Evolutionary conservation across 2,329 filamentous ascomycete species (phyloP).

Genomic region (Fusarium incarnatum): DNA sequence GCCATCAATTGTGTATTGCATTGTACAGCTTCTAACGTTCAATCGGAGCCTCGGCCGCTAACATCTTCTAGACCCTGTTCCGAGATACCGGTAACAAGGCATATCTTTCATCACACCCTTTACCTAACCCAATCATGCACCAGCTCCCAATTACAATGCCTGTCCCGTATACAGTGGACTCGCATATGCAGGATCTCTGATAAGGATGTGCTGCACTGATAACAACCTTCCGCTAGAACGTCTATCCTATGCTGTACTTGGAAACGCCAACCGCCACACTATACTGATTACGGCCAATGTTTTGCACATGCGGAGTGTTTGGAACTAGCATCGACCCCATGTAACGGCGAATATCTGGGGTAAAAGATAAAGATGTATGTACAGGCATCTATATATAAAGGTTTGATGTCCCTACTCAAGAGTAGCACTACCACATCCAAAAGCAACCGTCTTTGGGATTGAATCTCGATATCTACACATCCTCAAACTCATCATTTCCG

Average conservation of each 20-base stretch:
- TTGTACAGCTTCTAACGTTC: not conserved
- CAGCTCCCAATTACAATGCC: not conserved
- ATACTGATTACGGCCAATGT: conserved; percentile 31
- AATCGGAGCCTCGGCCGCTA: not conserved
- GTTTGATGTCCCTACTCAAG: not conserved
- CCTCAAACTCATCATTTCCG: not conserved
- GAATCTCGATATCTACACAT: not conserved
- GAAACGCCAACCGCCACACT: conserved; percentile 16
- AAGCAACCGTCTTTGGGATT: not conserved
- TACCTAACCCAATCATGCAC: not conserved
- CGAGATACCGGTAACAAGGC: not conserved
- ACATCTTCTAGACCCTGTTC: not conserved
- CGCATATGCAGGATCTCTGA: not conserved
- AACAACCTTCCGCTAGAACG: not conserved
- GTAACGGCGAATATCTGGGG: conserved; percentile 18
- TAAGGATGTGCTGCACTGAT: conserved; percentile 5
- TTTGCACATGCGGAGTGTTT: conserved; percentile 31
- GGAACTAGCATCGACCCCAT: not conserved
- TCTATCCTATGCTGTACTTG: conserved; percentile 9
- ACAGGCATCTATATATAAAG: conserved; percentile 22
- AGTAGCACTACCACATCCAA: not conserved
- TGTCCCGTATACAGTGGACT: not conserved
- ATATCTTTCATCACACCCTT: conserved; percentile 1
- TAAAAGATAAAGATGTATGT: conserved; percentile 24
- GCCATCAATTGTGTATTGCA: not conserved